Evolutionary conservation across 2,329 filamentous ascomycete species (phyloP), one percentile per base, ranked within the genome.

Genomic region (Escovopsis weberi): DNA sequence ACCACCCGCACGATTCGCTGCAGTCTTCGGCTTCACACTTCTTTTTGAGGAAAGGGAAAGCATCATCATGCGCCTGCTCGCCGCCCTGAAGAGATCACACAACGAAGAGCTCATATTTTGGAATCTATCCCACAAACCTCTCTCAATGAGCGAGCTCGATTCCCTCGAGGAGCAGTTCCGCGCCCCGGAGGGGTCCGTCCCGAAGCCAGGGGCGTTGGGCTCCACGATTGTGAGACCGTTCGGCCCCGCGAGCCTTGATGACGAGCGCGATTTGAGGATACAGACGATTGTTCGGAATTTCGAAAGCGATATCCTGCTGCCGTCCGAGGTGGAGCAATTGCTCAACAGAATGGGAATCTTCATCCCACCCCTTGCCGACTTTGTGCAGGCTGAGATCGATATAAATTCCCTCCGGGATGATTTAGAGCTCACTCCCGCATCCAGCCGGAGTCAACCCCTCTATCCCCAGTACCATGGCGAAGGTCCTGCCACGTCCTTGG

Each of bases 241-340:
- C 46, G 56, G 59, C 6, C 49, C 59, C 8, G 6, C 53, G 53
- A 4, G 55, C 67, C 2, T 64, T 15, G 67, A 72, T 26, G 56
- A 61, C 6, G 51, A 60, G 18, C 50, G 78, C 7, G 63, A 68
- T 33, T 53, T 59, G 11, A 63, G 67, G 12, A 65, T 82, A 49
- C 63, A 63, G 18, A 69, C 74, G 48, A 69, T 67, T 34, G 58
- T 79, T 7, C 68, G 72, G 1, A 81, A 76, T 0, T 82, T 80
- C 47, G 73, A 82, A 45, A 83, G 83, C 4, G 75, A 84, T 40
- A 91, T 85, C 67, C 84, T 82, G 50, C 84, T 91, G 53, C 64
- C 78, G 0, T 72, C 84, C 45, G 85, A 91, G 56, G 78, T 87
- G 0, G 82, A 91, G 58, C 68, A 74, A 11, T 91, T 87, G 54